phyloP scores from a whole-genome alignment of 805 yeast genomes.

The Metschnikowia picachoensis region DNA sequence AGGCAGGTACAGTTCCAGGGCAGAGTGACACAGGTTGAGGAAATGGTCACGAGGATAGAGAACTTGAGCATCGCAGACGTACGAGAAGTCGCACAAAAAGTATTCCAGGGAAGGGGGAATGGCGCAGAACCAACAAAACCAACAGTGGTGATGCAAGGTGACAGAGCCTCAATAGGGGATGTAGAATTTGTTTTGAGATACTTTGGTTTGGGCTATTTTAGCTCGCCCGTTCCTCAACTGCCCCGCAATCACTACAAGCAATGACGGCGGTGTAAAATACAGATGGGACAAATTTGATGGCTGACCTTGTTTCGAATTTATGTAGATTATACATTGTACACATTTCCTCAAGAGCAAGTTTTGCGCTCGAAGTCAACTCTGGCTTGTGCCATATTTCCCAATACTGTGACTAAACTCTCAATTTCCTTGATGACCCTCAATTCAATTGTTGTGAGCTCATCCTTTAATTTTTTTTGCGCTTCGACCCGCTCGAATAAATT shows the following conservation, averaged over 20 bases:
- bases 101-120: slow-evolving; percentile 60
- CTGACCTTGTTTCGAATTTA: too few species aligned
- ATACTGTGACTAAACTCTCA: background rate
- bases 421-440: background rate
- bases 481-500: background rate
- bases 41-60: slow-evolving; percentile 79
- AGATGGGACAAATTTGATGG: too few species aligned
- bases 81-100: slow-evolving; percentile 65
- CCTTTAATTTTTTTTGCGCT: background rate
- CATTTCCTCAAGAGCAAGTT: too few species aligned
- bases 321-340: too few species aligned
- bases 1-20: slow-evolving; percentile 89
- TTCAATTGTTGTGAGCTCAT: background rate
- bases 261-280: too few species aligned
- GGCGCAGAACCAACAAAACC: slow-evolving; percentile 56
- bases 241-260: too few species aligned
- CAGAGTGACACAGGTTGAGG: slow-evolving; percentile 65
- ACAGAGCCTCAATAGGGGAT: slow-evolving; percentile 82
- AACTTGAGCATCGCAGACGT: slow-evolving; percentile 64
- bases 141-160: slow-evolving; percentile 88
- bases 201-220: slow-evolving; percentile 77
- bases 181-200: slow-evolving; percentile 58
- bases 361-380: background rate
- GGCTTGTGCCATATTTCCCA: background rate
- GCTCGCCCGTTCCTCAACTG: too few species aligned